Evolutionary conservation across 768 basidiomycete genomes (phyloP).

Genomic region (Boletales sp.): DNA sequence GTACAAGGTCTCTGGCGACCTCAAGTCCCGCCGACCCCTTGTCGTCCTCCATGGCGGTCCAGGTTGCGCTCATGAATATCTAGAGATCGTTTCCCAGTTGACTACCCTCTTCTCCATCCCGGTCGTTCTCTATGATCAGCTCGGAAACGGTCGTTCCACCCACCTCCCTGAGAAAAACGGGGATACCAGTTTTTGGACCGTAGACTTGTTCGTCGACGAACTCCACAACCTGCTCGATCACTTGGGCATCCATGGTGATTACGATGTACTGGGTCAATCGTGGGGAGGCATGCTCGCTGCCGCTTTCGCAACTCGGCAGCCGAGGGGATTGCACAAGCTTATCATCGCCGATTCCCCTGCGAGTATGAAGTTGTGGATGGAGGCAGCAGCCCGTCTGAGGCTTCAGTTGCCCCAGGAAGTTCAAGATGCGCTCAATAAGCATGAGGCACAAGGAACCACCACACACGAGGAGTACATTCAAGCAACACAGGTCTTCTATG

Average conservation of each 20-base stretch:
- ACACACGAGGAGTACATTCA: slow-evolving; percentile 42
- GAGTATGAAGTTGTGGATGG: slow-evolving; percentile 41
- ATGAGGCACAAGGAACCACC: slow-evolving; percentile 44
- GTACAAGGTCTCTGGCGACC: slow-evolving; percentile 49
- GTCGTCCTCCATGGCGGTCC: slow-evolving; percentile 55
- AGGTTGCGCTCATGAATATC: slow-evolving; percentile 41
- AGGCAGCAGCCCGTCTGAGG: slow-evolving; percentile 29
- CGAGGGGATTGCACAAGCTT: slow-evolving; percentile 44
- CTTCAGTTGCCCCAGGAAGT: slow-evolving; percentile 39
- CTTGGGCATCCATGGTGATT: slow-evolving; percentile 43
- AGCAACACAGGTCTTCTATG: slow-evolving; percentile 41
- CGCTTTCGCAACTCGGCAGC: slow-evolving; percentile 31
- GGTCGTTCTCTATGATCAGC: slow-evolving; percentile 54
- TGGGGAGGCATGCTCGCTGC: slow-evolving; percentile 46
- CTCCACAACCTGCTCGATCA: slow-evolving; percentile 44
- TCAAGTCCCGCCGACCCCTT: slow-evolving; percentile 39
- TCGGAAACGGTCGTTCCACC: slow-evolving; percentile 53
- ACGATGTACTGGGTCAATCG: slow-evolving; percentile 41
- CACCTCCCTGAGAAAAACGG: slow-evolving; percentile 47
- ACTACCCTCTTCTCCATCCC: slow-evolving; percentile 36
- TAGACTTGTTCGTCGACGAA: slow-evolving; percentile 49
- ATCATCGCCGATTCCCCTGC: slow-evolving; percentile 46
- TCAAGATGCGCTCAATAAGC: slow-evolving; percentile 37
- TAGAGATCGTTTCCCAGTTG: slow-evolving; percentile 39
- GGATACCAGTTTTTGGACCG: slow-evolving; percentile 45